phyloP scores from a whole-genome alignment of 164 flowering plant species.

The Protea cynaroides region DNA sequence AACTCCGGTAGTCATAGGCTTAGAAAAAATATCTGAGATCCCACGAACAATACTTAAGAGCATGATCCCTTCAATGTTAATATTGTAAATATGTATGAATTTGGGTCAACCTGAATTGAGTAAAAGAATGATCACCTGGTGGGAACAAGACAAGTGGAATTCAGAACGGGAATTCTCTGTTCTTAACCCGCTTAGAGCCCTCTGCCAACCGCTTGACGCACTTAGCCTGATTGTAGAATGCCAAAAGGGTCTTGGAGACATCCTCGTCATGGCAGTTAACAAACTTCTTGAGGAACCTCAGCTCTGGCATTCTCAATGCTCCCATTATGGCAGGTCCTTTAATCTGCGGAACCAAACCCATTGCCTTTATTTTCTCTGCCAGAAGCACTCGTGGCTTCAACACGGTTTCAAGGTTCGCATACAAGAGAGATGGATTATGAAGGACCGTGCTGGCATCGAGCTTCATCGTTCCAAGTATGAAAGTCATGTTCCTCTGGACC shows the following conservation, averaged over 20 bases:
- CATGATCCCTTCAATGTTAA: too few species aligned
- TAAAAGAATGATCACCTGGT: too few species aligned
- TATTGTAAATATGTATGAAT: too few species aligned
- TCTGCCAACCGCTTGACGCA: slow-evolving; percentile 46
- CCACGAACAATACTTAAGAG: too few species aligned
- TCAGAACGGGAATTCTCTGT: slow-evolving; percentile 52
- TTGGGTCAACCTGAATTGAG: too few species aligned
- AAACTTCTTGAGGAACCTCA: slow-evolving; percentile 39
- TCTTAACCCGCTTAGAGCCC: slow-evolving; percentile 27
- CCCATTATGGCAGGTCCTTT: slow-evolving; percentile 31
- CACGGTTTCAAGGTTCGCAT: slow-evolving; percentile 36
- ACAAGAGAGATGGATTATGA: slow-evolving; percentile 36
- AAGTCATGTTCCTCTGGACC: slow-evolving; percentile 69
- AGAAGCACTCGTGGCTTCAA: slow-evolving; percentile 48
- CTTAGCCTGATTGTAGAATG: slow-evolving; percentile 36
- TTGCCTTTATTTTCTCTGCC: slow-evolving; percentile 37
- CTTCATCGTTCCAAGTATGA: slow-evolving; percentile 41
- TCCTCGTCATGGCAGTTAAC: slow-evolving; percentile 39
- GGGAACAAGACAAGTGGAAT: too few species aligned
- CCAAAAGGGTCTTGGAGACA: slow-evolving; percentile 37
- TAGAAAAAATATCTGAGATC: too few species aligned
- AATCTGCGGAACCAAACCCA: slow-evolving; percentile 40
- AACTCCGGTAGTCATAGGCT: too few species aligned
- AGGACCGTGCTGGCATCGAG: slow-evolving; percentile 37
- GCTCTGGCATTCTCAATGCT: slow-evolving; percentile 62